Base-by-base conservation (phyloP, 1,284 basidiomycete genomes). In the Fomitopsis palustris region DNA sequence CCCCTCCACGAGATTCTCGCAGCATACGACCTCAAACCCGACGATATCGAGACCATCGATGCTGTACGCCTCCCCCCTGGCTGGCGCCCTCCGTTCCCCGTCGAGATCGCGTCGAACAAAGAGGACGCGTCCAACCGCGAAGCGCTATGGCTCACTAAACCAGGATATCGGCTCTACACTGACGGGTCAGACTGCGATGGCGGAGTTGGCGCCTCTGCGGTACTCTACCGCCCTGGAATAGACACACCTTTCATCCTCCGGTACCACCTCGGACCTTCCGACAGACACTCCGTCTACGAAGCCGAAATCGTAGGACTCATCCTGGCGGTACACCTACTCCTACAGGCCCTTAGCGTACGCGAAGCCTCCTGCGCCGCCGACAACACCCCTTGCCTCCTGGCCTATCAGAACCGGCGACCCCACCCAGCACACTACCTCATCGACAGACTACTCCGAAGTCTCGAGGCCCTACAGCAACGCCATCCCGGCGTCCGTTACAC, bases 231-330 rank as follows among this genome's bases (percentile, higher is more conserved):
- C 1, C 38, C 52, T 0, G 63, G 62, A 4, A 35, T 14, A 1
- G 53, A 51, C 1, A n/a, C 41, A 17, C 41, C 58, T 3, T 54
- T 23, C 42, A 55, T 49, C 0, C 61, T 71, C 0, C 57, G 53
- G 0, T 64, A 61, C 45, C 57, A 70, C 57, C 66, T 75, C 0
- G 73, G 73, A 0, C 38, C 55, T 0, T 52, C 54, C 1, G 54
- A 27, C 1, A 19, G 64, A 8, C 72, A 75, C 64, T 71, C 69
- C 0, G 69, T 72, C 1, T 72, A 69, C 58, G 71, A 77, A 54
- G 72, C 65, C 0, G 69, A 76, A 61, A 53, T 63, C 0, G 64
- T 72, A 0, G 72, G 70, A 3, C 54, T 69, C 1, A 55, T 67
- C 0, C 56, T 63, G 1, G 62, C 52, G 2, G 21, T 59, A 12